Conservation (phyloP, 306 rosid species). For the Vicia sativa region DNA sequence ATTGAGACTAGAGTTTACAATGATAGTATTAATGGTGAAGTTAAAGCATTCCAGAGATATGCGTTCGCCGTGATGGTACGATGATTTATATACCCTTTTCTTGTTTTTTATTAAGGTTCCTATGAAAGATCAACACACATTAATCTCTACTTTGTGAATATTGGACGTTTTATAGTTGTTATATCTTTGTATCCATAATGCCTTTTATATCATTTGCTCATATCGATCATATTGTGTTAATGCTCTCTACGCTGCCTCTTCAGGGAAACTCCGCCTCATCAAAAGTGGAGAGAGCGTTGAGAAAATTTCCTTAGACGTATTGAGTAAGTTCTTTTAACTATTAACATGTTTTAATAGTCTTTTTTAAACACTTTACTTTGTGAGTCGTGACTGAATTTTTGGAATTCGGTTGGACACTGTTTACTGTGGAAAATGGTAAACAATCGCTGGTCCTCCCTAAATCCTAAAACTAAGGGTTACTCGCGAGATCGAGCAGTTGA, state of each 20-base stretch:
- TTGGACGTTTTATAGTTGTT: too few species aligned
- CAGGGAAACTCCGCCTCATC: constrained; percentile 79
- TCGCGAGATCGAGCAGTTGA: too few species aligned
- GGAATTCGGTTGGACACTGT: neutral
- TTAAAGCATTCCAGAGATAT: constrained; percentile 92
- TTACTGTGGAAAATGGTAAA: too few species aligned
- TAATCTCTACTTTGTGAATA: too few species aligned
- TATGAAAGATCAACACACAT: neutral
- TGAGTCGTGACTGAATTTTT: neutral
- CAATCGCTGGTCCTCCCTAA: too few species aligned
- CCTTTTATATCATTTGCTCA: too few species aligned
- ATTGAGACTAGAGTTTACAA: constrained; percentile 94
- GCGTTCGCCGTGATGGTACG: constrained; percentile 89
- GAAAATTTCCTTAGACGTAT: constrained; percentile 65
- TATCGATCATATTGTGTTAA: neutral
- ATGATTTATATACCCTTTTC: constrained; percentile 17
- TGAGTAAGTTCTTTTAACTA: constrained; percentile 56
- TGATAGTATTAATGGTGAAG: constrained; percentile 85
- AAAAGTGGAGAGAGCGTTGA: constrained; percentile 65
- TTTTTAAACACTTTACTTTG: neutral
- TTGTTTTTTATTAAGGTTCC: constrained; percentile 4
- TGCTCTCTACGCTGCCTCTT: constrained; percentile 35
- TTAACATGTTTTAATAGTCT: constrained; percentile 1
- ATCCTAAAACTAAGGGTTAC: too few species aligned
- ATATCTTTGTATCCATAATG: too few species aligned